Base-by-base conservation (phyloP, 805 yeast genomes). In the Suhomyces kilbournensis region DNA sequence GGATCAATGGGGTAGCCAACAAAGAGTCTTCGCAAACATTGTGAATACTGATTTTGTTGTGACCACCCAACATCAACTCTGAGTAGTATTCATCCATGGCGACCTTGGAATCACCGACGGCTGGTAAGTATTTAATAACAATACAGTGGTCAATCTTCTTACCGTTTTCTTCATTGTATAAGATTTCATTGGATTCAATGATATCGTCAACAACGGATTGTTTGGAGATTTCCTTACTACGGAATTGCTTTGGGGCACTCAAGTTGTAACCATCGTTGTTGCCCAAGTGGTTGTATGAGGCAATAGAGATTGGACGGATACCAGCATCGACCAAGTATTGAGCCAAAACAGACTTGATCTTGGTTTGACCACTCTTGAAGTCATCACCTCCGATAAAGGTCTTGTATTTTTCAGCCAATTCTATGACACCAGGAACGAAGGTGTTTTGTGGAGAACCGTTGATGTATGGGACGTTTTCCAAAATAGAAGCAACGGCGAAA, bases 21-120 rank as follows among this genome's bases (percentile, higher is more conserved):
- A 92, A 78, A 3, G 97, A 91, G 71, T 92, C 98, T 74, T 92
- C 98, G 73, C 98, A 92, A 42, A 93, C 96, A 69, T 93, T 92
- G 75, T 92, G 96, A 66, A 93, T 87, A 46, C 96, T 85, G 60
- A 92, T 88, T 68, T 94, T 87, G 77, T 92, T 93, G 76, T 92
- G 97, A 44, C 98, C 98, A 56, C 98, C 98, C 63, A 92, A 81
- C 97, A 92, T 93, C 67, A 92, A 84, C 74, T 92, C 97, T 52
- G 96, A 87, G 77, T 93, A 90, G 76, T 92, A 92, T 76, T 93
- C 97, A 72, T 92, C 98, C 97, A 92, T 93, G 49, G 98, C 98
- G 58, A 92, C 97, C 78, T 92, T 92, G 58, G 94, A 85, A 72
- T 92, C 98, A 38, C 96, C 97, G 47, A 92, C 97, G 7, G 97